Base-by-base conservation (phyloP, 2,329 filamentous ascomycete genomes). In the Diaporthe batatas region DNA sequence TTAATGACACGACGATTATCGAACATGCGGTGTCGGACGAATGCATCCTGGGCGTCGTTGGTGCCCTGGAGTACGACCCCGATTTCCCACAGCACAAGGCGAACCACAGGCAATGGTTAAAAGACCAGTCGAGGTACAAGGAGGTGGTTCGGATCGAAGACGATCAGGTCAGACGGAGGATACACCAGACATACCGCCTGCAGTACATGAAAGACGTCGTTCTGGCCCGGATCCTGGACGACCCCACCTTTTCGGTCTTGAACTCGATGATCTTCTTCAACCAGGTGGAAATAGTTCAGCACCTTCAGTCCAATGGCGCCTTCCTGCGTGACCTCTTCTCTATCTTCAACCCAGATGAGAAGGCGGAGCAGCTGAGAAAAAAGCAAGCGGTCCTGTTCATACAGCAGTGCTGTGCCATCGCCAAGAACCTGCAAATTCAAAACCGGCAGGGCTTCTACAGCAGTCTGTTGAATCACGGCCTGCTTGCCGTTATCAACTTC, bases 171-270 rank as follows among this genome's bases (percentile, higher is more conserved):
- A 91, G 92, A 77, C 92, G 90, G 78, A 98, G 98, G 85, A 98
- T 99, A 51, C 95, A 98, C 80, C 94, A 95, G 81, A 98, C 96
- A 0, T 98, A 98, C 84, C 93, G 96, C 51, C 85, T 99, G 44
- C 95, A 98, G 80, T 99, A 99, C 81, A 88, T 99, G 70, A 99
- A 98, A 82, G 96, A 99, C 79, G 96, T 99, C n/a, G 96, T 98
- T 0, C 89, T 99, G 55, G 96, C 96, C 39, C 91, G 96, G 75
- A 98, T 99, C 75, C 88, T 99, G 74, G 96, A 99, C 83, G 96
- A 99, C 81, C 96, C 96, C 65, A 99, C 96, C 25, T 99, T 98
- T 82, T 97, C 94, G 32, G 95, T 98, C 34, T 91, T 99, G 76
- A 99, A 98, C 83, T 98, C 95, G 67, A 89, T 98, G 77, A 99